Base-by-base conservation (phyloP, 805 yeast genomes). In the Cephaloascus fragrans region DNA sequence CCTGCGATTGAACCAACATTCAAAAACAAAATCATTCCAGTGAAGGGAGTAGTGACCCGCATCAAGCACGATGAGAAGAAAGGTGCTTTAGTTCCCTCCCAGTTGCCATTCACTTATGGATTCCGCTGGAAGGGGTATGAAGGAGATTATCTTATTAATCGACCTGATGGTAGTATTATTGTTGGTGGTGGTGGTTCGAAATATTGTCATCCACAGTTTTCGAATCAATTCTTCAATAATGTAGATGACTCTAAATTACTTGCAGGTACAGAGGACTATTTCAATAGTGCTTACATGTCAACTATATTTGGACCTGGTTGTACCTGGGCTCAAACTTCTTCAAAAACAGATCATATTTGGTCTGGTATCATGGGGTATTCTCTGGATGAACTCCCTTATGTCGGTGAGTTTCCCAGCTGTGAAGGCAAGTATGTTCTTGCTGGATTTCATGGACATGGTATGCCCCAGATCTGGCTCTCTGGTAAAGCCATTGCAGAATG, bases 21-120 rank as follows among this genome's bases (percentile, higher is more conserved):
- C 32, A 32, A 40, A 17, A 42, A 52, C 31, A 51, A 50, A 8
- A 61, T 64, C 35, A 48, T 55, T 9, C 69, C 69, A 12, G 57
- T 58, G 6, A 62, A 59, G 39, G 65, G 64, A 19, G 46, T 45
- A 4, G 51, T 57, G n/a, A 31, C 33, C n/a, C 33, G n/a, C 15
- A 31, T 31, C 8, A 8, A 6, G 15, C 33, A 9, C 8, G 8
- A 6, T 6, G n/a, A 6, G n/a, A 9, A 9, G 8, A n/a, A 14
- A n/a, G 29, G 12, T 26, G 5, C 33, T 31, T 8, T 14, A 6
- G 8, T 6, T 8, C 33, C 33, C 5, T 9, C 8, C 8, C 33
- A 31, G n/a, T 31, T 31, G 15, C 15, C 33, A 9, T 16, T n/a
- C 18, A 8, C 33, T 6, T 31, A 31, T 14, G 15, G 33, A 9